Evolutionary conservation across 1,284 basidiomycete species (phyloP).

Genomic region (Fomitopsis betulina): DNA sequence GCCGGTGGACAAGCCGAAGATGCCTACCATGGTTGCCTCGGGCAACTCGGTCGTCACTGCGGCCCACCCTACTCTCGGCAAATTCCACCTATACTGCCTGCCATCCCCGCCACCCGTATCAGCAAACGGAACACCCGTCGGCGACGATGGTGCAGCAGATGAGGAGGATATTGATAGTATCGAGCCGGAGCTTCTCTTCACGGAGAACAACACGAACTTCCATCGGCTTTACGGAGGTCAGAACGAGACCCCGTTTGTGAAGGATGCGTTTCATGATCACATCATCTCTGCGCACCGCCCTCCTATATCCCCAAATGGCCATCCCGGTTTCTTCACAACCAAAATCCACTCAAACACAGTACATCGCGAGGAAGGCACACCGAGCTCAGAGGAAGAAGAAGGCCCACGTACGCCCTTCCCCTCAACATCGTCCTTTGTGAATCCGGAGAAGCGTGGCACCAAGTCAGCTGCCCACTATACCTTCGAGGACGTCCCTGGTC

Average conservation of each 20-base stretch:
- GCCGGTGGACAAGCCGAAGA: slow-evolving; percentile 77
- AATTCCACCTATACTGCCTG: slow-evolving; percentile 83
- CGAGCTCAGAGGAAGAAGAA: slow-evolving; percentile 30
- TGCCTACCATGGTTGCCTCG: slow-evolving; percentile 66
- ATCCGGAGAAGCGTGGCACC: slow-evolving; percentile 85
- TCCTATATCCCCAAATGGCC: slow-evolving; percentile 23
- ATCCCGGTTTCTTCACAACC: slow-evolving; percentile 37
- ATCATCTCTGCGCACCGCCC: slow-evolving; percentile 86
- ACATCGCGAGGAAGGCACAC: slow-evolving; percentile 29
- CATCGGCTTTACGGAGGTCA: slow-evolving; percentile 84
- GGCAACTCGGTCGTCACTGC: slow-evolving; percentile 67
- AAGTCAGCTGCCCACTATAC: slow-evolving; percentile 91
- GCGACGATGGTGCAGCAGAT: slow-evolving; percentile 42
- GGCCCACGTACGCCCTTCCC: slow-evolving; percentile 57
- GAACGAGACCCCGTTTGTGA: slow-evolving; percentile 83
- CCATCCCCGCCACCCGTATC: slow-evolving; percentile 89
- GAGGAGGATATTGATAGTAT: slow-evolving; percentile 64
- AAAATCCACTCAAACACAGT: slow-evolving; percentile 47
- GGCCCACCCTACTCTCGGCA: slow-evolving; percentile 71
- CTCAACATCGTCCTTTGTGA: slow-evolving; percentile 61
- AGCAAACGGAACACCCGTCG: slow-evolving; percentile 54
- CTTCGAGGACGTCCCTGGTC: slow-evolving; percentile 84
- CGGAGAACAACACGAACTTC: slow-evolving; percentile 97
- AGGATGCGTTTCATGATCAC: slow-evolving; percentile 99
- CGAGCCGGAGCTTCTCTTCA: slow-evolving; percentile 84